These are phyloP conservation scores for Cochlearia excelsa DNA, from an alignment of 345 rosid species.

Conservation along the genomic window DNA sequence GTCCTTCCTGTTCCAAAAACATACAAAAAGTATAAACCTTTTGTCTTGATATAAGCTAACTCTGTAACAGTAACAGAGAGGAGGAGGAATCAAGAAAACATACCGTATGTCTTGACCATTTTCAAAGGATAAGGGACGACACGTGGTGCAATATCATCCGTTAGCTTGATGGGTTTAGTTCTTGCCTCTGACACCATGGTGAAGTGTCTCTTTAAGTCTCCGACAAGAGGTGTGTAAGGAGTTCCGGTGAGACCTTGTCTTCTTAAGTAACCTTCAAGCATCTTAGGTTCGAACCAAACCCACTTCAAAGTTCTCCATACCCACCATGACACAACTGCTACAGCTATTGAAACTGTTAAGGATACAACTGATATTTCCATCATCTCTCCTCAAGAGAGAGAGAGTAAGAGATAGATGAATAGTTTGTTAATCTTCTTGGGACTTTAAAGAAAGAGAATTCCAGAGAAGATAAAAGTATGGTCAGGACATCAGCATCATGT, in stretches of 20 bases:
- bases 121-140: slow-evolving; percentile 23
- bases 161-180: slow-evolving; percentile 26
- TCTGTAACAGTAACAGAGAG: neutral
- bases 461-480: too few relatives aligned
- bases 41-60: neutral
- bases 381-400: neutral
- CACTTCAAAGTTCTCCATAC: slow-evolving; percentile 37
- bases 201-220: slow-evolving; percentile 26
- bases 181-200: slow-evolving; percentile 28
- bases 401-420: too few relatives aligned
- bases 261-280: slow-evolving; percentile 34
- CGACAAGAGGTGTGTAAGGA: slow-evolving; percentile 32
- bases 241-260: slow-evolving; percentile 37
- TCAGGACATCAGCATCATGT: neutral
- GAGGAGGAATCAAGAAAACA: neutral
- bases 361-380: slow-evolving; percentile 21
- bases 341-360: slow-evolving; percentile 20
- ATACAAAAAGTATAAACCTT: neutral
- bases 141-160: slow-evolving; percentile 33
- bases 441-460: too few relatives aligned
- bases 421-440: neutral
- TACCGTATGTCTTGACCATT: slow-evolving; percentile 33
- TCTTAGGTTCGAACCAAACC: slow-evolving; percentile 43
- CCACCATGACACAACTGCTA: slow-evolving; percentile 18
- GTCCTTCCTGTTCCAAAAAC: slow-evolving; percentile 39